Conservation (phyloP, 169 alveolate species). For the Plasmodium sp. region DNA sequence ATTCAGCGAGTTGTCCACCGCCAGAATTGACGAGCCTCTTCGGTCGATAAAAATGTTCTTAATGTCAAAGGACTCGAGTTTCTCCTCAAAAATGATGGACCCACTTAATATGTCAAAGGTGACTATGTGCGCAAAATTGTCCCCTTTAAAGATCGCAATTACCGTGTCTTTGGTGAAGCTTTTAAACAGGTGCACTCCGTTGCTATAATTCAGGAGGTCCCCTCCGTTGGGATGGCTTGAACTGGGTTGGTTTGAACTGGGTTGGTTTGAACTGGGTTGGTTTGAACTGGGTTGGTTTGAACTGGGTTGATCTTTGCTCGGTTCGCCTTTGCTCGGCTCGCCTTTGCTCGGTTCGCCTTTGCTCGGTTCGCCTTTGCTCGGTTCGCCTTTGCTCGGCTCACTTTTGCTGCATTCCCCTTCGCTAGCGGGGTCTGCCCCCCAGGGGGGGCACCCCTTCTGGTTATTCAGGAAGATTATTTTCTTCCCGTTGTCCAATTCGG, state of each 20-base stretch:
- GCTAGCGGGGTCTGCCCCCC: neutral
- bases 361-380: too few species aligned
- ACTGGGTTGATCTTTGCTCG: too few species aligned
- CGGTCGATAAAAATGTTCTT: slow-evolving; percentile 23
- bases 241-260: too few species aligned
- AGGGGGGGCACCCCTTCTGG: neutral
- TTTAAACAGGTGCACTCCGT: slow-evolving; percentile 29
- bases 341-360: too few species aligned
- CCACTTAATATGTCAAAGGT: slow-evolving; percentile 56
- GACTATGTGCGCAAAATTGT: slow-evolving; percentile 17
- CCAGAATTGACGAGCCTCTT: slow-evolving; percentile 4
- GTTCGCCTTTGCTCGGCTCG: too few species aligned
- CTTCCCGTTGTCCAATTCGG: slow-evolving; percentile 43
- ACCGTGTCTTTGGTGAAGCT: slow-evolving; percentile 58
- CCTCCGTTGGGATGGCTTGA: neutral
- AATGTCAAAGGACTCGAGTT: slow-evolving; percentile 44
- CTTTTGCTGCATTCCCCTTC: neutral
- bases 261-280: too few species aligned
- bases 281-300: too few species aligned
- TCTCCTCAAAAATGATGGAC: slow-evolving; percentile 33
- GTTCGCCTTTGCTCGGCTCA: too few species aligned
- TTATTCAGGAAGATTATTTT: slow-evolving; percentile 11
- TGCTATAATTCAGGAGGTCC: slow-evolving; percentile 3
- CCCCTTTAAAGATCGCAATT: slow-evolving; percentile 28
- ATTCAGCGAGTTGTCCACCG: slow-evolving; percentile 21